Conservation (phyloP, 768 basidiomycete genomes). For the Hysterangium stoloniferum region DNA sequence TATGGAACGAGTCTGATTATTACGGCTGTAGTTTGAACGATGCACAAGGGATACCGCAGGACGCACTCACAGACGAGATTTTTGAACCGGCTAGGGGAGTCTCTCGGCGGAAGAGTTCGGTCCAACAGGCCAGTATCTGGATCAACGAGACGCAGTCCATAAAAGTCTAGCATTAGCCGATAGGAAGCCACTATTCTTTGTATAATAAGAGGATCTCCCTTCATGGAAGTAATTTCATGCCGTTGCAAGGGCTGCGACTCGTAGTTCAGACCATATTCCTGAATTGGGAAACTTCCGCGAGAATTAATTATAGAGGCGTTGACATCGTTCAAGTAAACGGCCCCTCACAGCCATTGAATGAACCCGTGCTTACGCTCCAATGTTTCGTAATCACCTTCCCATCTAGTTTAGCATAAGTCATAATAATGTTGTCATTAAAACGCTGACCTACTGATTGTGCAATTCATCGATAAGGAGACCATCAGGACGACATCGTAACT, state of each 20-base stretch:
- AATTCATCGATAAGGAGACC: slow-evolving; percentile 54
- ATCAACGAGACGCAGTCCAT: slow-evolving; percentile 61
- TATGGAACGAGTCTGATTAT: slow-evolving; percentile 53
- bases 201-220: slow-evolving; percentile 37
- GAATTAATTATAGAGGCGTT: not conserved
- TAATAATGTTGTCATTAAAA: not conserved
- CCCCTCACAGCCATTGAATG: slow-evolving; percentile 71
- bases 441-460: slow-evolving; percentile 40
- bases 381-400: slow-evolving; percentile 52
- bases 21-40: not conserved
- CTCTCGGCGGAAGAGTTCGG: slow-evolving; percentile 40
- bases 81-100: slow-evolving; percentile 46
- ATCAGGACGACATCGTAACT: slow-evolving; percentile 51
- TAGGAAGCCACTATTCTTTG: slow-evolving; percentile 53
- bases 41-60: not conserved
- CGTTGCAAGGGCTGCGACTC: slow-evolving; percentile 56
- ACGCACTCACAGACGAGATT: slow-evolving; percentile 55
- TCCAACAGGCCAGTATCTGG: slow-evolving; percentile 51
- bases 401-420: slow-evolving; percentile 31
- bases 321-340: not conserved
- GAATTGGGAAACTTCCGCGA: slow-evolving; percentile 59
- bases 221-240: slow-evolving; percentile 58
- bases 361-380: slow-evolving; percentile 66
- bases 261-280: slow-evolving; percentile 66
- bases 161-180: slow-evolving; percentile 71